Evolutionary conservation across 441 rosid species (phyloP), one percentile per base, ranked within the genome.

Genomic region (Populus hybrid): DNA sequence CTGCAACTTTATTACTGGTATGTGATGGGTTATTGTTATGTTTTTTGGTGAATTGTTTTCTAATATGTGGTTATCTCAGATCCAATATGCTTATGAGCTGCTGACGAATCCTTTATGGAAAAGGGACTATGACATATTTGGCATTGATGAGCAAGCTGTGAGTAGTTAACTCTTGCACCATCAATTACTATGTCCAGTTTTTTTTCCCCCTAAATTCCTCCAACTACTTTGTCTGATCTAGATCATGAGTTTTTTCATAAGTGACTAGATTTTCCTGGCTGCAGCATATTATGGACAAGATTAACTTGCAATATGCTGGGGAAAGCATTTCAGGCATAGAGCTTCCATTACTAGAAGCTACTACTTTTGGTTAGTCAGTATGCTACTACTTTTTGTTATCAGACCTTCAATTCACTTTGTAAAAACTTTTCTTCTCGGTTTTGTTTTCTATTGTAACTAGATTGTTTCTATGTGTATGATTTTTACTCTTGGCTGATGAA

Each of bases 21-120:
- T n/a, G 24, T 42, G 59, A 32, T 57, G 28, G 61, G 24, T n/a
- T 72, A 61, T 35, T 65, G 64, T 73, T 79, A 21, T 53, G 63
- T 82, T 57, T 42, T 35, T 28, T 46, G 66, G 73, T 70, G 75
- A 75, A 19, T 57, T 42, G 32, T 40, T 36, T 72, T 84, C 36
- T 57, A 71, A 36, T 57, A 35, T 32, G 61, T 76, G 23, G 10
- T 74, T 23, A 2, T 57, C 84, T 84, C 92, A 95, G 99, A 85
- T 88, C 57, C 95, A 75, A 70, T 94, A 94, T 86, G 95, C 97
- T 26, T 94, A 89, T 76, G 99, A 95, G 86, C 77, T 95, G 75
- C 85, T 95, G 83, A 86, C 82, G 12, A 88, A 94, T 89, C 87
- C 86, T 66, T 70, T 86, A 35, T 91, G 95, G 97, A 95, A 91